phyloP scores from a whole-genome alignment of 768 basidiomycete genomes.

The Rhizopogon roseolus region DNA sequence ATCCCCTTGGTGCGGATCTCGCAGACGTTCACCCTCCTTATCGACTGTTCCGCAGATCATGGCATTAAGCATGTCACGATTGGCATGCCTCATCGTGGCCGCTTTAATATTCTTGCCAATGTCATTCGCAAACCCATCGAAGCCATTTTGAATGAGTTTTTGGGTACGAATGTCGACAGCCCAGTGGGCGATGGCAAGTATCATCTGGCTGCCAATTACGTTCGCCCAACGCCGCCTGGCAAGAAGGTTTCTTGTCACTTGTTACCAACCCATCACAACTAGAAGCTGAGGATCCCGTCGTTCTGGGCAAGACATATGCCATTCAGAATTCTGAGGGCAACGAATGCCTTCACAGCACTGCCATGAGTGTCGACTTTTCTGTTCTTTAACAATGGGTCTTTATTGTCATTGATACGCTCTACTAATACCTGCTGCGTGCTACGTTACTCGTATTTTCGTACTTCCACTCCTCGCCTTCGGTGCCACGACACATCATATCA shows the following conservation, averaged over 20 bases:
- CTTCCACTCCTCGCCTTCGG: no score
- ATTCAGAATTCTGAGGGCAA: slow-evolving; percentile 94
- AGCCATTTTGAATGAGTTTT: slow-evolving; percentile 96
- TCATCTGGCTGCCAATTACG: slow-evolving; percentile 97
- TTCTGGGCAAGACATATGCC: slow-evolving; percentile 97
- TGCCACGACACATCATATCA: no score
- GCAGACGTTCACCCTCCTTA: no score
- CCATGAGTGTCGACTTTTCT: slow-evolving; percentile 70
- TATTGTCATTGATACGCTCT: no score
- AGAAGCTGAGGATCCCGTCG: slow-evolving; percentile 95
- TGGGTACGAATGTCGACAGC: slow-evolving; percentile 69
- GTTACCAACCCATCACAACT: slow-evolving; percentile 99
- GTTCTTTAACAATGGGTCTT: no score
- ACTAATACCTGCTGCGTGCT: no score
- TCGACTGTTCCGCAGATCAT: slow-evolving; percentile 94
- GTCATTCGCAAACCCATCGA: slow-evolving; percentile 98
- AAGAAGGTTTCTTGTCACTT: slow-evolving; percentile 95
- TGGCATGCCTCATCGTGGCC: slow-evolving; percentile 99
- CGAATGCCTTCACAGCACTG: slow-evolving; percentile 70
- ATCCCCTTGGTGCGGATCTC: no score
- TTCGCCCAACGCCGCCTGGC: slow-evolving; percentile 95
- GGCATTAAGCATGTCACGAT: slow-evolving; percentile 96
- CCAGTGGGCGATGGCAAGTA: slow-evolving; percentile 99
- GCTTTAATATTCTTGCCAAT: slow-evolving; percentile 95
- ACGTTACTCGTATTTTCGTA: no score